phyloP scores from a whole-genome alignment of 202 grass and related monocot species.

The Elaeis oleifera region DNA sequence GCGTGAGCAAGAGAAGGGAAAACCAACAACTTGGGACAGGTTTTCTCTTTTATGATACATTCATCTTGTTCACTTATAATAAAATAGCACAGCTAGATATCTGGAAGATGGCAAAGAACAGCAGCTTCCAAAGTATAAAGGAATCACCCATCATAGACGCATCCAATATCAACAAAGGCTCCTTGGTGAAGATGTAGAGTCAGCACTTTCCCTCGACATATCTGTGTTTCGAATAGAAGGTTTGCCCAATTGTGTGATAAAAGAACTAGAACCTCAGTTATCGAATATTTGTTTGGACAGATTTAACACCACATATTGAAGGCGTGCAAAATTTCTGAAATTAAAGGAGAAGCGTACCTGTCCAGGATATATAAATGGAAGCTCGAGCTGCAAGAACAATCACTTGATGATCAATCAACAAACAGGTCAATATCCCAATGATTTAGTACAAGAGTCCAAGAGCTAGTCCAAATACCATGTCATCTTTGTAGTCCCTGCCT shows the following conservation, averaged over 20 bases:
- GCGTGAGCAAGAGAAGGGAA: too few relatives aligned
- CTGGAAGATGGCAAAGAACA: background rate
- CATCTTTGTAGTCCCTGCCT: constrained; percentile 85
- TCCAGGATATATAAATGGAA: constrained; percentile 98
- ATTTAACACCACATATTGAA: background rate
- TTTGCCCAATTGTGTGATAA: too few relatives aligned
- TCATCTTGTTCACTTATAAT: too few relatives aligned
- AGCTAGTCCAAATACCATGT: constrained; percentile 66
- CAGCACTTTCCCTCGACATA: constrained; percentile 71
- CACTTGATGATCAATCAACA: constrained; percentile 14
- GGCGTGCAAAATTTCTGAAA: background rate
- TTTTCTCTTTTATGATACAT: too few relatives aligned
- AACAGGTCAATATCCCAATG: background rate
- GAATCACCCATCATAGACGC: constrained; percentile 79
- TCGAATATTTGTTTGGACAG: background rate
- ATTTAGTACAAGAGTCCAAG: constrained; percentile 12
- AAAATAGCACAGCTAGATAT: too few relatives aligned
- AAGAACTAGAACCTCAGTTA: too few relatives aligned
- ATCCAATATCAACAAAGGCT: constrained; percentile 89
- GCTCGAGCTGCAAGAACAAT: constrained; percentile 75
- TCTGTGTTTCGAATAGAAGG: constrained; percentile 26
- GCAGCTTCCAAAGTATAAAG: constrained; percentile 10
- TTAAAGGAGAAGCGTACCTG: constrained; percentile 41
- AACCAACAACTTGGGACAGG: too few relatives aligned
- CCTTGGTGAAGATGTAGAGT: constrained; percentile 78